phyloP scores from a whole-genome alignment of 257 asterid species.

The Voacanga thouarsii region DNA sequence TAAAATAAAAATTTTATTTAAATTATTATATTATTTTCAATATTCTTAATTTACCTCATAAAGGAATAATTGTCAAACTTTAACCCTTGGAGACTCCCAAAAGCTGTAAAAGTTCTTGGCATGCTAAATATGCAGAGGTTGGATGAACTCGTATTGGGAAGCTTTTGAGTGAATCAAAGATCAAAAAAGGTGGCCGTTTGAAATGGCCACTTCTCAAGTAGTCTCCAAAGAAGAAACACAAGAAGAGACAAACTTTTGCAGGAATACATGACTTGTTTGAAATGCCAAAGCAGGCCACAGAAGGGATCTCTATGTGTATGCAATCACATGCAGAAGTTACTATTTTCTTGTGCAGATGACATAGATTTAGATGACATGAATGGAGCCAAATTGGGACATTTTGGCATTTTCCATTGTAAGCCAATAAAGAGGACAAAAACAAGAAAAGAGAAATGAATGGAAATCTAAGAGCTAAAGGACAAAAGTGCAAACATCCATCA shows the following conservation, averaged over 20 bases:
- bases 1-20: no score
- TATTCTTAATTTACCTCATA: no score
- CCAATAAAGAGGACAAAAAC: neutral
- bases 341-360: neutral
- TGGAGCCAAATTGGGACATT: neutral
- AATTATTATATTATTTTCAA: no score
- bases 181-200: neutral
- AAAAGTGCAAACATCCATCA: neutral
- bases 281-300: constrained; percentile 5
- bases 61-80: no score
- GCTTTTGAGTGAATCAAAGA: neutral
- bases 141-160: neutral
- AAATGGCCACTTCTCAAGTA: neutral
- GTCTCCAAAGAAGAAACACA: neutral
- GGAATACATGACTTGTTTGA: neutral
- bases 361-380: neutral
- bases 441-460: neutral
- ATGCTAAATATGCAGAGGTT: neutral
- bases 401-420: neutral
- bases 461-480: neutral
- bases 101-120: neutral
- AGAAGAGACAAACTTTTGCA: no score
- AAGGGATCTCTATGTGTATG: neutral
- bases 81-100: neutral
- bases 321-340: neutral